A percentile compares a stretch with the other conserved stretches of the same genome.
Conservation (phyloP, 2,329 filamentous ascomycete genomes). For the Botryotinia convoluta region DNA sequence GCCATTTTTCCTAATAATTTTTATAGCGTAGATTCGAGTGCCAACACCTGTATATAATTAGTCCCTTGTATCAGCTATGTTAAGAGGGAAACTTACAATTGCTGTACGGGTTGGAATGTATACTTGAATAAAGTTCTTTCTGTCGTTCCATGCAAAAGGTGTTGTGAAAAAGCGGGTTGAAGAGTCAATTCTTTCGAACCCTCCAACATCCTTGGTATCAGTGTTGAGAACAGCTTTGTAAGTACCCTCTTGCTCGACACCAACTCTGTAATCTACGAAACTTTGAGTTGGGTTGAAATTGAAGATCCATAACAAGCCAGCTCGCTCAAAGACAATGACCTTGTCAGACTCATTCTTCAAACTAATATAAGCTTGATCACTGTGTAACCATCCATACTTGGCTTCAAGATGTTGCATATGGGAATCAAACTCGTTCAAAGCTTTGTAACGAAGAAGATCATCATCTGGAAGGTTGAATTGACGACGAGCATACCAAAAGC, state of each 20-base stretch:
- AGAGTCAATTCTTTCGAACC: slow-evolving; percentile 72
- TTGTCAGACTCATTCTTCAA: slow-evolving; percentile 94
- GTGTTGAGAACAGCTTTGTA: slow-evolving; percentile 85
- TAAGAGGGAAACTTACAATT: slow-evolving; percentile 56
- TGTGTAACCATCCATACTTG: slow-evolving; percentile 87
- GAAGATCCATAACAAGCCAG: slow-evolving; percentile 87
- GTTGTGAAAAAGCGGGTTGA: slow-evolving; percentile 91
- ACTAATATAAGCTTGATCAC: slow-evolving; percentile 84
- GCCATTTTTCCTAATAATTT: not conserved
- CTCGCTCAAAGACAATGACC: slow-evolving; percentile 92
- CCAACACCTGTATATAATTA: slow-evolving; percentile 36
- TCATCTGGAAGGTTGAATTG: slow-evolving; percentile 94
- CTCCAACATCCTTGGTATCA: slow-evolving; percentile 75
- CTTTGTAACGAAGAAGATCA: slow-evolving; percentile 77
- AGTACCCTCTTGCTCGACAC: slow-evolving; percentile 78
- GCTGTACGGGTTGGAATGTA: slow-evolving; percentile 85
- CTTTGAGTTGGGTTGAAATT: slow-evolving; percentile 88
- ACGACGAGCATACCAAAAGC: slow-evolving; percentile 89
- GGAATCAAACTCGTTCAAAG: slow-evolving; percentile 90
- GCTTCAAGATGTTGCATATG: slow-evolving; percentile 85
- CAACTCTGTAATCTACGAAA: slow-evolving; percentile 89
- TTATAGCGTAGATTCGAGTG: slow-evolving; percentile 40
- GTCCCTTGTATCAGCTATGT: slow-evolving; percentile 13
- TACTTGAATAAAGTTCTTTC: slow-evolving; percentile 87
- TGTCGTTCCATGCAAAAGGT: slow-evolving; percentile 81